Base-by-base conservation (phyloP, 2,329 filamentous ascomycete genomes). In the Phialocephala subalpina region DNA sequence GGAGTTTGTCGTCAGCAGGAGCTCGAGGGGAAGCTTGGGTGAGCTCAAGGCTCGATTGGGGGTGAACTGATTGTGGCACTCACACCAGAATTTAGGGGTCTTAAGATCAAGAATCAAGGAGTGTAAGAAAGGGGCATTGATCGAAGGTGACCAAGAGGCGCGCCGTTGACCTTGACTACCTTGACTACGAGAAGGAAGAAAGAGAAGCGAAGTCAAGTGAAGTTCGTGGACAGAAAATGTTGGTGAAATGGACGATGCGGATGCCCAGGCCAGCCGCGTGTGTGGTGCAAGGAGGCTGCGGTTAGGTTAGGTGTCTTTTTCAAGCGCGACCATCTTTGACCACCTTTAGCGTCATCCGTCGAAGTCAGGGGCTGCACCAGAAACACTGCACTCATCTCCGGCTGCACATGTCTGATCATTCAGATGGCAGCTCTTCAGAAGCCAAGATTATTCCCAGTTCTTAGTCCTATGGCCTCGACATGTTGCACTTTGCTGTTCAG, bases 121-220 rank as follows among this genome's bases (percentile, higher is more conserved):
- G 60, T 40, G 66, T 65, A 70, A 63, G 68, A 70, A 70, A 64
- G 60, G n/a, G 65, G 70, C 72, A 73, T 74, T 73, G 70, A 74
- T 70, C 68, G 35, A 53, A 66, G 22, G 18, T 56, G 70, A 72
- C 70, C 72, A 73, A 73, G 70, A 72, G 69, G 70, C 67, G 60
- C 68, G 36, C 59, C 60, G 68, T 68, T 67, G 63, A 60, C 60
- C 60, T 68, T 33, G 55, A 36, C 33, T 47, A 60, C 60, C 60
- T 68, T 33, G 55, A 36, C 33, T 47, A 22, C 62, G 33, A 18
- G 20, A 29, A 20, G 38, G n/a, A 18, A 33, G 58, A 58, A 25
- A 33, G 40, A 36, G 52, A 49, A 35, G 49, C 11, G n/a, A 49
- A 49, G 20, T 45, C 63, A 53, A 36, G 16, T 45, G 29, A 49